phyloP scores from a whole-genome alignment of 1,139 yeast genomes.

The Pichia inconspicua region DNA sequence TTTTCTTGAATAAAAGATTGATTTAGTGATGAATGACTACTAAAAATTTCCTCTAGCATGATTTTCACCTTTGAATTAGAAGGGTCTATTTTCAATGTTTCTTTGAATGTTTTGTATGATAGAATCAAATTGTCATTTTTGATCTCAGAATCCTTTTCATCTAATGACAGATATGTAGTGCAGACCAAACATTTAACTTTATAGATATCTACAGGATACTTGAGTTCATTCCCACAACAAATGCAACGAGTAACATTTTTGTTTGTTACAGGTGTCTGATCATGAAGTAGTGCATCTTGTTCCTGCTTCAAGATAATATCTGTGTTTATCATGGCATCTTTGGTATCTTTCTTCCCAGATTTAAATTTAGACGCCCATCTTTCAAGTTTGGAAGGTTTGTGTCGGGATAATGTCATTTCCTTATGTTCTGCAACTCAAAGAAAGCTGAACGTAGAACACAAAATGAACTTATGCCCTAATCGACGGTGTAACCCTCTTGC shows the following conservation, averaged over 20 bases:
- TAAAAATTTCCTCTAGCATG: background rate
- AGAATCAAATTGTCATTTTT: too few relatives aligned
- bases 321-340: background rate
- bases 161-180: background rate
- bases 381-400: background rate
- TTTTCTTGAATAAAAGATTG: background rate
- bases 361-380: background rate
- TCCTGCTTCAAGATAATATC: background rate
- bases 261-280: background rate
- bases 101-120: background rate
- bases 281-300: background rate
- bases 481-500: too few relatives aligned
- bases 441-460: too few relatives aligned
- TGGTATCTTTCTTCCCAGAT: background rate
- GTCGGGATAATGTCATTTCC: background rate
- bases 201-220: background rate
- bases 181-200: background rate
- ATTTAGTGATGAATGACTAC: background rate
- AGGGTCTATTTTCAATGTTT: background rate
- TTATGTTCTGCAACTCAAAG: background rate
- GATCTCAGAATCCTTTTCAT: background rate
- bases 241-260: background rate
- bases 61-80: background rate
- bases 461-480: too few relatives aligned
- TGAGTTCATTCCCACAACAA: background rate